Evolutionary conservation across 768 basidiomycete species (phyloP), one percentile per base, ranked within the genome.

Genomic region (Phylloporus sp.): DNA sequence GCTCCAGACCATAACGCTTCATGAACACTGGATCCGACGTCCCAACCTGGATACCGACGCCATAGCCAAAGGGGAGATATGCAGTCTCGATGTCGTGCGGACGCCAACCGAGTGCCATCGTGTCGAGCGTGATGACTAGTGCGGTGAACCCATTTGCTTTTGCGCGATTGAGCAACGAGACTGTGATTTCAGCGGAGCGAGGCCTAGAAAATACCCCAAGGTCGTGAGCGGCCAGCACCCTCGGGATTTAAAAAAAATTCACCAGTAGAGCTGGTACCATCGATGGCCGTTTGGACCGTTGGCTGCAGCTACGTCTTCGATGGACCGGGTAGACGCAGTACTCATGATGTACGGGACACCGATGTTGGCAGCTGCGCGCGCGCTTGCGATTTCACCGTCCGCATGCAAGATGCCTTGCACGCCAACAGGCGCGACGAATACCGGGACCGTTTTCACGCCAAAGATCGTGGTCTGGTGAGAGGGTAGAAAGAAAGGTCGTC

Each of bases 221-320:
- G 18, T 20, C 12, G 23, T 38, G 20, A 38, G 36, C 36, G 22
- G 8, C 7, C 34, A n/a, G n/a, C 18, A 38, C 18, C 16, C 15
- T 5, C 36, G 7, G 10, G 22, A 10, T 20, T 11, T 20, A 23
- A 20, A 31, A 32, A 18, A 22, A 27, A 9, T 71, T 52, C 45
- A 85, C 86, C 88, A 88, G 65, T 92, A 91, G 1, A 91, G 76
- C 63, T 92, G 90, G 65, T 80, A 91, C 88, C 88, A 91, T 29
- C 89, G 74, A 28, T 79, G 74, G 0, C 84, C 80, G 45, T 79
- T 71, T 2, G 60, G 57, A 6, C 83, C 86, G 56, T 84, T 90
- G 24, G 81, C 91, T 36, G 75, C 62, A 3, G 83, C 91, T n/a
- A 92, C 84, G 39, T 81, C 80, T 63, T 92, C 90, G 52, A 93